These are phyloP conservation scores for Saccharomyces hybrid DNA, from an alignment of 1,139 yeast species.

Conservation along the genomic window DNA sequence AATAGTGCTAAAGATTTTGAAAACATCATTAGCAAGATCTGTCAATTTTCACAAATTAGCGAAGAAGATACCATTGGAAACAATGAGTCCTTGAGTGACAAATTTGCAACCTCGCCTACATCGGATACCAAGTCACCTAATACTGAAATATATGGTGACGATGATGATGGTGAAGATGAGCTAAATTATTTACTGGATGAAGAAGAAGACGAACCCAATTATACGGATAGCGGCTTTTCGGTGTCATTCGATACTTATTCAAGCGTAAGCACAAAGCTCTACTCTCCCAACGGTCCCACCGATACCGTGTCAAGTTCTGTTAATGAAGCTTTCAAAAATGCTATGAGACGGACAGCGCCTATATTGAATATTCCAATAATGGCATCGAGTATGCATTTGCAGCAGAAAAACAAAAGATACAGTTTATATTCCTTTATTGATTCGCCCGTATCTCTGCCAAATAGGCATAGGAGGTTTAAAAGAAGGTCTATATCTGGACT, in stretches of 20 bases:
- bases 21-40: slow-evolving; percentile 18
- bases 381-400: not conserved
- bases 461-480: not conserved
- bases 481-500: not conserved
- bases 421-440: not conserved
- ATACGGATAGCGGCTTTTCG: not conserved
- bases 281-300: not conserved
- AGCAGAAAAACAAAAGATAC: not conserved
- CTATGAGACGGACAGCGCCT: not conserved
- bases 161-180: slow-evolving; percentile 17
- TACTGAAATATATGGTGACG: slow-evolving; percentile 2
- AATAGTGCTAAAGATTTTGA: slow-evolving; percentile 17
- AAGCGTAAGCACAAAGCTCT: not conserved
- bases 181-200: slow-evolving; percentile 22
- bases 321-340: slow-evolving; percentile 1
- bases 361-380: not conserved
- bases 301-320: not conserved
- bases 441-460: not conserved
- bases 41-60: slow-evolving; percentile 10
- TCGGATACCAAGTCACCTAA: not conserved
- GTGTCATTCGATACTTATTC: not conserved
- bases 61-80: slow-evolving; percentile 1
- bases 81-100: slow-evolving; percentile 1
- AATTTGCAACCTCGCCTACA: slow-evolving; percentile 1
- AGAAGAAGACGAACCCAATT: slow-evolving; percentile 9